Percentiles rank a stretch among this genome's conserved stretches.
phyloP scores from a whole-genome alignment of 2,329 filamentous ascomycete species.

The Ceratocystis variospora region DNA sequence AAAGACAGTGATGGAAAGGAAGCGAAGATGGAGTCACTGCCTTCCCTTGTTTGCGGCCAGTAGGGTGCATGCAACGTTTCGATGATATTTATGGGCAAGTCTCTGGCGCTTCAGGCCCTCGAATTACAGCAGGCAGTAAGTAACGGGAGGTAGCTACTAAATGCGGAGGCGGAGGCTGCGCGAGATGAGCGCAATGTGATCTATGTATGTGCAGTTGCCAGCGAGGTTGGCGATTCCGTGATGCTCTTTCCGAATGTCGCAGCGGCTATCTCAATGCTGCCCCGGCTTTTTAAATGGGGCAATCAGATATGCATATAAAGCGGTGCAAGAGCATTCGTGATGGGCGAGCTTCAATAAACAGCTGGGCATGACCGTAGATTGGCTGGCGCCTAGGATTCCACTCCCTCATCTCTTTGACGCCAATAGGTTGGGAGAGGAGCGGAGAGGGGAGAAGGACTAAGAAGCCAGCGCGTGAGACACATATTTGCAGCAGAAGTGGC shows the following conservation, averaged over 20 bases:
- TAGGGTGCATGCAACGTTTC: neutral
- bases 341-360: neutral
- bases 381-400: neutral
- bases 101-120: neutral
- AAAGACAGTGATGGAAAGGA: neutral
- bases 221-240: neutral
- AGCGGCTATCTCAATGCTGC: neutral
- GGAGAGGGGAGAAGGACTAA: neutral
- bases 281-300: neutral
- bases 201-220: neutral
- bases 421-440: neutral
- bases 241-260: neutral
- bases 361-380: neutral
- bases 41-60: neutral
- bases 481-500: neutral
- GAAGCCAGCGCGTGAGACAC: constrained; percentile 8
- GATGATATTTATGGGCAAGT: neutral
- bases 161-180: neutral
- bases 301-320: neutral
- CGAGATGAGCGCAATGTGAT: neutral
- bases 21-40: neutral
- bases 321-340: neutral
- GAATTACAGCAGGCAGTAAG: neutral
- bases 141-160: neutral
- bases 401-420: neutral